Percentiles rank a stretch among this genome's conserved stretches.
Conservation (phyloP, 768 basidiomycete genomes). For the Psilocybe tampanensis region DNA sequence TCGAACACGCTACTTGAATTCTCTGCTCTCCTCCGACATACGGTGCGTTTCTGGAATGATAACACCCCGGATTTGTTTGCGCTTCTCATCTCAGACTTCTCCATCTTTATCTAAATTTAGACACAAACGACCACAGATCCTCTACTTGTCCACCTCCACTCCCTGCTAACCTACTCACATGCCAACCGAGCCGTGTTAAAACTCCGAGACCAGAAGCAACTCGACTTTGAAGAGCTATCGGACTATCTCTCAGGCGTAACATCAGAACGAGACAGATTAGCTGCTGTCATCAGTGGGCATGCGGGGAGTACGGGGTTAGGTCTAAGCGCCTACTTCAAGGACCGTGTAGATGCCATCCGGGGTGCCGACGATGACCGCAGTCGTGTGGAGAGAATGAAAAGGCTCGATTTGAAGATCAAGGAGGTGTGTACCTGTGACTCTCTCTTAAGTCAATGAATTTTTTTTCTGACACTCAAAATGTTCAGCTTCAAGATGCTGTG, state of each 20-base stretch:
- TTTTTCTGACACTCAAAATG: constrained; percentile 5
- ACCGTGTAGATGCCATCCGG: constrained; percentile 87
- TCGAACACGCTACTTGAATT: constrained; percentile 96
- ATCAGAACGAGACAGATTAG: constrained; percentile 88
- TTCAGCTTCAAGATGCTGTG: constrained; percentile 93
- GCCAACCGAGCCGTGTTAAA: constrained; percentile 94
- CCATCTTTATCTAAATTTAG: constrained; percentile 37
- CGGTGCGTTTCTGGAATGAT: constrained; percentile 45
- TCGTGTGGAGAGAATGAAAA: constrained; percentile 90
- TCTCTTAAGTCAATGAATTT: background rate
- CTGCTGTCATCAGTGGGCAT: constrained; percentile 88
- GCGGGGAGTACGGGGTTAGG: constrained; percentile 85
- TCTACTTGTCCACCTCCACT: constrained; percentile 87
- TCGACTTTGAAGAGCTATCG: constrained; percentile 97
- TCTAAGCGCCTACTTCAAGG: constrained; percentile 86
- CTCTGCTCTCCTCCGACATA: constrained; percentile 84
- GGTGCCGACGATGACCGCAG: constrained; percentile 94
- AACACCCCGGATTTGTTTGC: too few species aligned
- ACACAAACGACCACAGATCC: constrained; percentile 92
- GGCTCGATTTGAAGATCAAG: constrained; percentile 92
- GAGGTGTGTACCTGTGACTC: constrained; percentile 58
- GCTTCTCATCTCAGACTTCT: too few species aligned
- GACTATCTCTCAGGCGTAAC: constrained; percentile 94
- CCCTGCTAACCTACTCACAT: constrained; percentile 90
- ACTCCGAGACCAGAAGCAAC: constrained; percentile 96